Evolutionary conservation across 2,329 filamentous ascomycete species (phyloP), one percentile per base, ranked within the genome.

Genomic region (Samsoniella hepiali): DNA sequence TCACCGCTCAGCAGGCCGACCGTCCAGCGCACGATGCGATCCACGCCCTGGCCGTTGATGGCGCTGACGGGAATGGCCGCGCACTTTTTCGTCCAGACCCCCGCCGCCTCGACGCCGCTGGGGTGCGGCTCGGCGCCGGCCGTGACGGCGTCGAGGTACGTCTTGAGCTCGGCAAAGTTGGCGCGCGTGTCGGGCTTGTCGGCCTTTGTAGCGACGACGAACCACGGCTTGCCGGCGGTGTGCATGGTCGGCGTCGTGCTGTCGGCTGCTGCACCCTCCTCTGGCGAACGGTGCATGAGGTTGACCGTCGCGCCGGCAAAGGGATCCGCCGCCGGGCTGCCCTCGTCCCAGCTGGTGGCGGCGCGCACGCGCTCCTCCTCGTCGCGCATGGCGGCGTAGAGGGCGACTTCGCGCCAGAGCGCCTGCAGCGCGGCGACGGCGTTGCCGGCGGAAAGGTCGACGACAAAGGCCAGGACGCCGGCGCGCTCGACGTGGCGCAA

Each of bases 171-270:
- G 42, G 75, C 76, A 73, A 91, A 99, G 72, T 95, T 96, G 31
- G 87, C 84, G 73, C 93, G 85, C 2, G 95, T 96, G 3, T 84
- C 84, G 3, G 88, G 85, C 62, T 96, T 74, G 73, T 98, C 94
- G 1, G 91, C 93, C 77, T 98, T 98, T 27, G 93, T 97, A 1
- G 91, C 94, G 50, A 97, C 88, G 5, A 97, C 93, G 71, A 96
- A 95, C 95, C 95, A 99, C 1, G 95, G 93, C 78, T 99, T 99
- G 40, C 85, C 86, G n/a, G 91, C 90, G 68, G 98, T 96, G 47
- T 89, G 86, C n/a, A 91, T 73, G n/a, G 75, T 81, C 3, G 75
- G 73, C 3, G 63, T 62, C 22, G 64, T 17, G 27, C 34, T 17
- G 11, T 22, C 15, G 38, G 38, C 38, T 8, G 10, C 38, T 15